These are phyloP conservation scores for Colletotrichum sp. DNA, from an alignment of 2,329 filamentous ascomycete species.

Conservation along the genomic window DNA sequence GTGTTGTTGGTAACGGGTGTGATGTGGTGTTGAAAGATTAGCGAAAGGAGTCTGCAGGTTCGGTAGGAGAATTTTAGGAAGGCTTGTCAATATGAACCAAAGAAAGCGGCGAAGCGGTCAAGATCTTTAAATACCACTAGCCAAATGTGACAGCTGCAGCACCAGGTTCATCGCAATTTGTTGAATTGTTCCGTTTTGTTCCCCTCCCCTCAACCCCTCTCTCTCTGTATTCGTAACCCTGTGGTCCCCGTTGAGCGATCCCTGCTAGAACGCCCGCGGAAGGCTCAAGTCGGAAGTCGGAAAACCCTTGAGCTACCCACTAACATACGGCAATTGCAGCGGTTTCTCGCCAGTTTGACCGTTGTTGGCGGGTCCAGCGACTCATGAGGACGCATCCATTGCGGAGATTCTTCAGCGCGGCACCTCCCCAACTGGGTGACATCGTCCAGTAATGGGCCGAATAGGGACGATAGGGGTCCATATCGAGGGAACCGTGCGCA, in stretches of 20 bases:
- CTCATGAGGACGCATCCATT: not conserved
- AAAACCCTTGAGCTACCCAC: not conserved
- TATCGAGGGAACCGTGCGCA: not conserved
- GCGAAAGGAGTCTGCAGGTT: not conserved
- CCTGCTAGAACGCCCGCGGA: not conserved
- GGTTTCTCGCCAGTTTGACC: not conserved
- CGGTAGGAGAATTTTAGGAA: not conserved
- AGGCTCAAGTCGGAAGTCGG: not conserved
- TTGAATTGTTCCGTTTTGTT: not conserved
- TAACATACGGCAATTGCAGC: not conserved
- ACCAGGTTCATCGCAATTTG: not conserved
- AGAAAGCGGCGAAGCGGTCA: not conserved
- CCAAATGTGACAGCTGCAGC: not conserved
- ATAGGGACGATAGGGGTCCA: not conserved
- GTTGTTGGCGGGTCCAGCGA: not conserved
- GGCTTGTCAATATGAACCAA: not conserved
- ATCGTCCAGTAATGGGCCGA: constrained; percentile 1
- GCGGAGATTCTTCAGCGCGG: constrained; percentile 11
- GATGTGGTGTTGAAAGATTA: not conserved
- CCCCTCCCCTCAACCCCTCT: not conserved
- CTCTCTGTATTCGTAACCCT: not conserved
- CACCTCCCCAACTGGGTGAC: not conserved
- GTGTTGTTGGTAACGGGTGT: not conserved
- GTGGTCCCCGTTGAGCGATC: not conserved
- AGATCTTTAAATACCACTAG: not conserved